Conservation (phyloP, 2,329 filamentous ascomycete genomes). For the Penicillium olsonii region DNA sequence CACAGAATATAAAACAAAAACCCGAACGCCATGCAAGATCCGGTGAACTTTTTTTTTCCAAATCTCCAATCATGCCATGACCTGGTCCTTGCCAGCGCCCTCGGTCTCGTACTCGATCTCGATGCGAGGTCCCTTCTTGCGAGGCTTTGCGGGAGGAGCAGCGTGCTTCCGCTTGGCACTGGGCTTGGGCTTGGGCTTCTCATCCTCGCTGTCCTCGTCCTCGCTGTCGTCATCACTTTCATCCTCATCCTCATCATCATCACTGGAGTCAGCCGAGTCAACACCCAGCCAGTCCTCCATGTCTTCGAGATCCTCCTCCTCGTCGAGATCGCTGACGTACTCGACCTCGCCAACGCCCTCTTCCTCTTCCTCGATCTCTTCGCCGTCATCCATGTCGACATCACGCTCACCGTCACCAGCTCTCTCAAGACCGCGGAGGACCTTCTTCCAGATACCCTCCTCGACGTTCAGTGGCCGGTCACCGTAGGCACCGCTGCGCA, state of each 20-base stretch:
- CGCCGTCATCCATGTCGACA: slow-evolving; percentile 85
- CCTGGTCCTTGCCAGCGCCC: slow-evolving; percentile 55
- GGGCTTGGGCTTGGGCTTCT: slow-evolving; percentile 45
- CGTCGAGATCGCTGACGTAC: slow-evolving; percentile 89
- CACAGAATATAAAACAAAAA: slow-evolving; percentile 19
- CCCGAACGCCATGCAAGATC: slow-evolving; percentile 38
- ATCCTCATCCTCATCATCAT: slow-evolving; percentile 56
- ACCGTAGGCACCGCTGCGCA: slow-evolving; percentile 91
- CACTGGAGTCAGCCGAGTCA: slow-evolving; percentile 57
- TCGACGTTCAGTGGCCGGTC: slow-evolving; percentile 94
- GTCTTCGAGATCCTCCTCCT: slow-evolving; percentile 78
- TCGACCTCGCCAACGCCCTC: slow-evolving; percentile 78
- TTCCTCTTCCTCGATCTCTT: slow-evolving; percentile 73
- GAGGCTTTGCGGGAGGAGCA: slow-evolving; percentile 54
- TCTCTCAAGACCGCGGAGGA: slow-evolving; percentile 84
- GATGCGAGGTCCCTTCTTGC: slow-evolving; percentile 65
- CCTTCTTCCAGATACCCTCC: slow-evolving; percentile 95
- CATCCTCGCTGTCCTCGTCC: slow-evolving; percentile 44
- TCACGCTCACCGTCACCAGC: slow-evolving; percentile 81
- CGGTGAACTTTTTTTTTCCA: slow-evolving; percentile 28
- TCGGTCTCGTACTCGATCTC: slow-evolving; percentile 81
- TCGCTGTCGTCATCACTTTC: slow-evolving; percentile 50
- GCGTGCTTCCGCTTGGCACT: slow-evolving; percentile 60
- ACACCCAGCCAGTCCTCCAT: slow-evolving; percentile 95
- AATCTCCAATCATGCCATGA: slow-evolving; percentile 38